Conservation (phyloP, 2,329 filamentous ascomycete species). For the Geosmithia morbida region DNA sequence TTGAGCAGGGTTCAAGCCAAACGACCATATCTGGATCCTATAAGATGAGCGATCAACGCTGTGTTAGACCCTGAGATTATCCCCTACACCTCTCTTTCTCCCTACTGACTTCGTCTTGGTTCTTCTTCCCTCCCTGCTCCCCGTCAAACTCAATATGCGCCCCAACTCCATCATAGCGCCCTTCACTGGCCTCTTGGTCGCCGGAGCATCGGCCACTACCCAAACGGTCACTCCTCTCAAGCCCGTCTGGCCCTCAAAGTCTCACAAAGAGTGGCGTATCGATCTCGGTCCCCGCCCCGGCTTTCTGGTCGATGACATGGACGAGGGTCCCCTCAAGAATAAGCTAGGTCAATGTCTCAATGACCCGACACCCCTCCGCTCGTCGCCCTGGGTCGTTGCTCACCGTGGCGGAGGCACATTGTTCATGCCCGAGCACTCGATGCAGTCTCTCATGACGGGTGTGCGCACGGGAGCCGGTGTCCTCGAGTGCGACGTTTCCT, state of each 20-base stretch:
- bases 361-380: conserved; percentile 33
- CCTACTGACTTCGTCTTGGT: not conserved
- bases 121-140: no score
- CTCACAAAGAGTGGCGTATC: conserved; percentile 20
- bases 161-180: not conserved
- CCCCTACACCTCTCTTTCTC: not conserved
- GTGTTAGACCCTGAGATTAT: no score
- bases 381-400: conserved; percentile 42
- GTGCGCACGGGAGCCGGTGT: conserved; percentile 54
- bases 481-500: conserved; percentile 53
- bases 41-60: no score
- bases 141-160: not conserved
- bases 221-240: not conserved
- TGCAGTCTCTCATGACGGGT: conserved; percentile 43
- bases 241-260: not conserved
- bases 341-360: conserved; percentile 45
- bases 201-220: not conserved
- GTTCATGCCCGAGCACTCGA: conserved; percentile 50
- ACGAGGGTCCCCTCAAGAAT: conserved; percentile 41
- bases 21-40: no score
- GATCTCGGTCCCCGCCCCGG: conserved; percentile 50
- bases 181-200: not conserved
- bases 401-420: conserved; percentile 49
- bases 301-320: conserved; percentile 50
- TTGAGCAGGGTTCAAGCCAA: no score